phyloP scores from a whole-genome alignment of 345 rosid species.

The Alliaria petiolata region DNA sequence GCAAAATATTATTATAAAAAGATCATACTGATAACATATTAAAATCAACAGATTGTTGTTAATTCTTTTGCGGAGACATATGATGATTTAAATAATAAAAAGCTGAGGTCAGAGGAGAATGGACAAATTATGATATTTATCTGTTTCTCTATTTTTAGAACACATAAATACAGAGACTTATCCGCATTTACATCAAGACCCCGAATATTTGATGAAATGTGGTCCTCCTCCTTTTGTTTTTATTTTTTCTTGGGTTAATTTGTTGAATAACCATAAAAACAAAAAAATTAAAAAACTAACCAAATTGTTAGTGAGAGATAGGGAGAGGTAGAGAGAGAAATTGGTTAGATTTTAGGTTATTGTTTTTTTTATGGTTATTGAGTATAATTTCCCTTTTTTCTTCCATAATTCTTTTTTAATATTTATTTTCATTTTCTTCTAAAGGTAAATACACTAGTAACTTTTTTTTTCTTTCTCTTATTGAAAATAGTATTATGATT shows the following conservation, averaged over 20 bases:
- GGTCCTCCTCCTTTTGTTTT: conserved; percentile 12
- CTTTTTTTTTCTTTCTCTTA: neutral
- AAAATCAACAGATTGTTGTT: neutral
- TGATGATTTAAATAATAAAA: too few species aligned
- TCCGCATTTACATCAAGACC: conserved; percentile 21
- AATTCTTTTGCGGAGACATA: too few species aligned
- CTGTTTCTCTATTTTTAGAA: conserved; percentile 3
- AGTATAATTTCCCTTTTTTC: too few species aligned
- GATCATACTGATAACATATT: neutral
- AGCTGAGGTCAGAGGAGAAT: too few species aligned
- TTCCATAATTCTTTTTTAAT: neutral
- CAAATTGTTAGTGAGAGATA: too few species aligned
- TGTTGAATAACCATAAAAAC: too few species aligned
- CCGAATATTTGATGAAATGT: conserved; percentile 25
- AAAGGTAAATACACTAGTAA: neutral
- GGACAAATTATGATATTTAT: neutral
- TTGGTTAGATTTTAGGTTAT: too few species aligned
- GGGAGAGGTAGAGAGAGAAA: too few species aligned
- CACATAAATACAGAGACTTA: conserved; percentile 20
- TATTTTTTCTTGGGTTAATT: neutral
- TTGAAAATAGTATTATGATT: neutral
- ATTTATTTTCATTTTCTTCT: neutral
- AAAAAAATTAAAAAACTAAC: too few species aligned
- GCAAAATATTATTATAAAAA: too few species aligned
- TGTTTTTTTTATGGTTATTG: too few species aligned